Percentiles rank a stretch among this genome's conserved stretches.
phyloP scores from a whole-genome alignment of 1,139 yeast species.

The Diutina rugosa region DNA sequence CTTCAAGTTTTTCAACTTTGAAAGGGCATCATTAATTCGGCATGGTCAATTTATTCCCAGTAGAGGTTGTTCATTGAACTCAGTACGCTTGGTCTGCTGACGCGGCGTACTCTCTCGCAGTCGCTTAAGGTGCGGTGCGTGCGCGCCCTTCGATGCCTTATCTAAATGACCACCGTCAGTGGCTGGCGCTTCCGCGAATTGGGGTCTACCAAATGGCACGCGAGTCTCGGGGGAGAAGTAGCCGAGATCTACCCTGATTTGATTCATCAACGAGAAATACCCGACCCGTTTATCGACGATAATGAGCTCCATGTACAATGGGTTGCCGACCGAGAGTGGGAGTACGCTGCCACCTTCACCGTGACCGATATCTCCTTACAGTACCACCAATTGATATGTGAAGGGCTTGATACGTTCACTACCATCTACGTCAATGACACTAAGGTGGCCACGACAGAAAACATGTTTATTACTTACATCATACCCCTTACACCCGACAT shows the following conservation, averaged over 20 bases:
- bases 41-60: too few species aligned
- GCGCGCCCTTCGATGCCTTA: too few species aligned
- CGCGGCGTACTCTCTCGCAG: too few species aligned
- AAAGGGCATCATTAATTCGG: too few species aligned
- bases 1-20: too few species aligned
- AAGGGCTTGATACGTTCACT: slow-evolving; percentile 34
- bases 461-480: slow-evolving; percentile 21
- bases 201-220: neutral
- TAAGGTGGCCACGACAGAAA: slow-evolving; percentile 17
- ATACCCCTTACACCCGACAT: slow-evolving; percentile 4
- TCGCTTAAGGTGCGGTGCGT: too few species aligned
- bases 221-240: neutral
- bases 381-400: slow-evolving; percentile 14
- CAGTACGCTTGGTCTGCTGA: too few species aligned
- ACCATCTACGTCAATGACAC: slow-evolving; percentile 21
- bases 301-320: neutral
- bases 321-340: neutral
- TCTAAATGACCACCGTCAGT: neutral
- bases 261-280: neutral
- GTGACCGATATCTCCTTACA: neutral
- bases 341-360: neutral
- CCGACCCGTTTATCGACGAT: neutral
- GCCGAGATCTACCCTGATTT: neutral
- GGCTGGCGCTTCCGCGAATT: neutral
- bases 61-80: too few species aligned